These are phyloP conservation scores for Pontederia crassipes DNA, from an alignment of 176 grass and related monocot genomes.

Conservation along the genomic window DNA sequence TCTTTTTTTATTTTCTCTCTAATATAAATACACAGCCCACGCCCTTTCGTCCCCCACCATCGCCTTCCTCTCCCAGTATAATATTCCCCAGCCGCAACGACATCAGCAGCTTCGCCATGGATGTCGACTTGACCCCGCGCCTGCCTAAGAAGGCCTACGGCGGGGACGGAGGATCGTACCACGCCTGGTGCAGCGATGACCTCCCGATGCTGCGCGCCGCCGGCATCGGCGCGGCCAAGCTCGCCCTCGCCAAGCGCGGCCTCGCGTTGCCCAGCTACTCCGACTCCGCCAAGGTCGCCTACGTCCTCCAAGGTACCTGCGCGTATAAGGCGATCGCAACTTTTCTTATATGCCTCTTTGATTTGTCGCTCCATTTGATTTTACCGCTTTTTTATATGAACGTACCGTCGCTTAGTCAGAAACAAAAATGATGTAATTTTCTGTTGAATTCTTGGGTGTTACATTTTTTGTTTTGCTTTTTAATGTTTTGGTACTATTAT, in stretches of 20 bases:
- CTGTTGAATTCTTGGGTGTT: too few relatives aligned
- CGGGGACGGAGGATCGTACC: constrained; percentile 51
- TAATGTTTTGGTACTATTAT: too few relatives aligned
- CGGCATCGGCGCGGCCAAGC: constrained; percentile 74
- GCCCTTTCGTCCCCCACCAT: too few relatives aligned
- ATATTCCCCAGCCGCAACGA: too few relatives aligned
- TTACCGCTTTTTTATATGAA: too few relatives aligned
- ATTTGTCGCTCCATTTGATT: background rate
- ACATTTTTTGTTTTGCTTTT: too few relatives aligned
- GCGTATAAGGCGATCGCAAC: background rate
- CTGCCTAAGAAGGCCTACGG: constrained; percentile 38
- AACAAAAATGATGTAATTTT: too few relatives aligned
- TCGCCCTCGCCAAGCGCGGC: constrained; percentile 39
- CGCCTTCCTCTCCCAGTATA: too few relatives aligned
- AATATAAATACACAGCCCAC: too few relatives aligned
- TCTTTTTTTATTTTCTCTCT: too few relatives aligned
- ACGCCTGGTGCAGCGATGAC: constrained; percentile 57
- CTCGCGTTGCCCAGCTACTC: constrained; percentile 72
- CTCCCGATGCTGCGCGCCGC: constrained; percentile 74
- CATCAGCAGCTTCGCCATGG: constrained; percentile 26
- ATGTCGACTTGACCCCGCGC: constrained; percentile 58
- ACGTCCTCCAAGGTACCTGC: constrained; percentile 56
- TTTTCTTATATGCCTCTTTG: background rate
- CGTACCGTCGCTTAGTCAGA: too few relatives aligned
- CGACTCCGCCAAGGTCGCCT: constrained; percentile 88